Conservation (phyloP, 1,139 yeast genomes). For the Nakaseomyces nivariensis region DNA sequence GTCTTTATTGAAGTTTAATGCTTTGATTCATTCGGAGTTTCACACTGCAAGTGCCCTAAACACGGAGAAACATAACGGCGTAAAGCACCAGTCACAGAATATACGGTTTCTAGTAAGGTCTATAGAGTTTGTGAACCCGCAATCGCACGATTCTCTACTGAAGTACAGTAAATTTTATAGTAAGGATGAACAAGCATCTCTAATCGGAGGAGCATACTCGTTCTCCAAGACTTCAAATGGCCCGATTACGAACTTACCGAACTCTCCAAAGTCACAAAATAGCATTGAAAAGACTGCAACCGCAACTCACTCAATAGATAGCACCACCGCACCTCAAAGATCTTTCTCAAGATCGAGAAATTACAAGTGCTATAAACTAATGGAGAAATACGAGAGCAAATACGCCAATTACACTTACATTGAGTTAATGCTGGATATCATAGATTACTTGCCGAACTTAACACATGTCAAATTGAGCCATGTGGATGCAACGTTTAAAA, state of each 20-base stretch:
- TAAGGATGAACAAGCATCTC: slow-evolving; percentile 9
- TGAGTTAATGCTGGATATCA: slow-evolving; percentile 32
- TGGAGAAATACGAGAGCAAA: slow-evolving; percentile 15
- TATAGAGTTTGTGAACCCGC: slow-evolving; percentile 25
- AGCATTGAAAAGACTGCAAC: slow-evolving; percentile 1
- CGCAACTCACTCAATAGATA: background rate
- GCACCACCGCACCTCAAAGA: background rate
- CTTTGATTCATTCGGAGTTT: slow-evolving; percentile 24
- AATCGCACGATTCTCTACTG: slow-evolving; percentile 27
- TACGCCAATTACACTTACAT: slow-evolving; percentile 29
- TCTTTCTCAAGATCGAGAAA: background rate
- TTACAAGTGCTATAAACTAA: background rate
- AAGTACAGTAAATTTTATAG: slow-evolving; percentile 25
- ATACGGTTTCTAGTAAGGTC: slow-evolving; percentile 21
- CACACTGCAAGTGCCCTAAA: slow-evolving; percentile 14
- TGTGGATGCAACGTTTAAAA: slow-evolving; percentile 43
- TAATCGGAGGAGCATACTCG: slow-evolving; percentile 24
- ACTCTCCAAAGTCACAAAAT: background rate
- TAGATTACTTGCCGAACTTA: slow-evolving; percentile 31
- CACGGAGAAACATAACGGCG: background rate
- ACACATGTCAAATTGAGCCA: slow-evolving; percentile 32
- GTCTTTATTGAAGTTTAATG: slow-evolving; percentile 23
- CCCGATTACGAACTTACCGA: slow-evolving; percentile 1
- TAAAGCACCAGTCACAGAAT: slow-evolving; percentile 11
- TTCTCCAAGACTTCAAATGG: slow-evolving; percentile 6